A percentile compares a stretch with the other conserved stretches of the same genome.
phyloP scores from a whole-genome alignment of 257 asterid species.

The Petrea volubilis region DNA sequence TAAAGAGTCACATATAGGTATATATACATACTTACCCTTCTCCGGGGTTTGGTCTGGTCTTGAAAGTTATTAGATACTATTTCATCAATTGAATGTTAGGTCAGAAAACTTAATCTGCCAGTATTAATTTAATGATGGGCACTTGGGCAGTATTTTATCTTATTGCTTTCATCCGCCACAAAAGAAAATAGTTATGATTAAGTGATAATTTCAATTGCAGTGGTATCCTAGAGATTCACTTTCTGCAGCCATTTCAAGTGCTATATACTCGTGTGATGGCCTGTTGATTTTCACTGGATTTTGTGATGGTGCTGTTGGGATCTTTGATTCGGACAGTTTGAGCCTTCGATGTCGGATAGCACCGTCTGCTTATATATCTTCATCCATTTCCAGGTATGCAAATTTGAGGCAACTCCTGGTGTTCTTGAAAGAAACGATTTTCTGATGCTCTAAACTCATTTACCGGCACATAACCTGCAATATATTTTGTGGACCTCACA shows the following conservation, averaged over 20 bases:
- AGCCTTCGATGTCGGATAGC: slow-evolving; percentile 84
- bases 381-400: slow-evolving; percentile 67
- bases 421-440: neutral
- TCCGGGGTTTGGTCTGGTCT: neutral
- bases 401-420: neutral
- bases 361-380: slow-evolving; percentile 68
- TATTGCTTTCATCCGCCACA: neutral
- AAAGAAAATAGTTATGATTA: slow-evolving; percentile 1
- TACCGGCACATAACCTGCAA: neutral
- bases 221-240: slow-evolving; percentile 96
- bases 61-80: slow-evolving; percentile 1
- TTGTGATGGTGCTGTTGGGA: slow-evolving; percentile 88
- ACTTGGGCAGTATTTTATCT: neutral
- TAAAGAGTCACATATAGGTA: too few relatives aligned
- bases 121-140: neutral
- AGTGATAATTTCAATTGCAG: slow-evolving; percentile 43
- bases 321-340: slow-evolving; percentile 76
- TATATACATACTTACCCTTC: neutral
- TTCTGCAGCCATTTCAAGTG: slow-evolving; percentile 75
- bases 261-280: slow-evolving; percentile 92
- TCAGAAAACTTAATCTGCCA: neutral
- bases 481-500: too few relatives aligned
- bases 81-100: neutral
- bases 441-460: neutral
- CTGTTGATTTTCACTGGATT: slow-evolving; percentile 72